Evolutionary conservation across 768 basidiomycete genomes (phyloP).

Genomic region (Trametes elegans): DNA sequence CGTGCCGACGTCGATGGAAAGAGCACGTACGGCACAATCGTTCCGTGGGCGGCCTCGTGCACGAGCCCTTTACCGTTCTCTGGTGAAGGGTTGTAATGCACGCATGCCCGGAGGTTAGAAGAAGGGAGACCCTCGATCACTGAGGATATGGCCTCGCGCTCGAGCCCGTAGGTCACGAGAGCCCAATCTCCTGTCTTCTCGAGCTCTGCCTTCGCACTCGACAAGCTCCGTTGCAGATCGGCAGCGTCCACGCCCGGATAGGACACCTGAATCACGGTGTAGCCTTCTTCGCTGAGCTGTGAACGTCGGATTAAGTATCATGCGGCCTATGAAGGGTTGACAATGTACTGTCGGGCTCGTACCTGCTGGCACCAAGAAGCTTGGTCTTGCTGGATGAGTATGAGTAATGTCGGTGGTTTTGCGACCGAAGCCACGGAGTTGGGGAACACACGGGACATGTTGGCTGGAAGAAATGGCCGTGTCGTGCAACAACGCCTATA

Average conservation of each 20-base stretch:
- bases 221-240: conserved; percentile 22
- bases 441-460: conserved; percentile 19
- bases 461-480: too few species aligned
- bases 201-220: conserved; percentile 11
- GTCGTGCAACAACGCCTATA: not conserved
- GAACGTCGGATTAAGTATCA: not conserved
- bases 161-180: conserved; percentile 19
- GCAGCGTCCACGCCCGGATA: conserved; percentile 23
- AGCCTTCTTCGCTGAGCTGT: conserved; percentile 41
- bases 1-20: not conserved
- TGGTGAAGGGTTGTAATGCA: conserved; percentile 36
- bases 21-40: conserved; percentile 30
- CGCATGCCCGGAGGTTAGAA: conserved; percentile 28
- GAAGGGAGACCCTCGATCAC: not conserved
- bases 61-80: conserved; percentile 29
- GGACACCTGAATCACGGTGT: conserved; percentile 33
- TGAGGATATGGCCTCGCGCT: not conserved
- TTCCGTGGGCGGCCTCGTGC: conserved; percentile 24
- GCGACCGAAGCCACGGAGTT: conserved; percentile 33
- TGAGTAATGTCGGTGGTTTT: conserved; percentile 31
- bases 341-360: too few species aligned
- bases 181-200: conserved; percentile 8
- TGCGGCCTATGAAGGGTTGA: too few species aligned
- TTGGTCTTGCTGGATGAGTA: conserved; percentile 32
- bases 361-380: conserved; percentile 39